Conservation (phyloP, 441 rosid species). For the Mallotus japonicus region DNA sequence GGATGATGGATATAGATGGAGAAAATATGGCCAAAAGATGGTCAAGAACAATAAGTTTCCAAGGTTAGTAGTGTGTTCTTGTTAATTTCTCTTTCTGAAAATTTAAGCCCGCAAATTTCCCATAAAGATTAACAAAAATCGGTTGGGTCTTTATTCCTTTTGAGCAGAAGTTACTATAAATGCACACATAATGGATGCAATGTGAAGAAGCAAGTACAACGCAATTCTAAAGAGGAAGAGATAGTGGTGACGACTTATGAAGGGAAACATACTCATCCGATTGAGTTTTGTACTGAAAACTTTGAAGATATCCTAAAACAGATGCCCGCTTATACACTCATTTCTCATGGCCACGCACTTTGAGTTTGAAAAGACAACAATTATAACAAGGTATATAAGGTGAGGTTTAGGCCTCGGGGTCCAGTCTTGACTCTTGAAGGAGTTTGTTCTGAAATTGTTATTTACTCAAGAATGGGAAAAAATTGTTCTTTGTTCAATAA, state of each 20-base stretch:
- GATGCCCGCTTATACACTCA: conserved; percentile 49
- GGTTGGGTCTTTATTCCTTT: background rate
- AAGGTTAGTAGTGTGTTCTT: conserved; percentile 27
- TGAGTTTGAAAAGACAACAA: background rate
- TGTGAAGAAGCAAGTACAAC: conserved; percentile 89
- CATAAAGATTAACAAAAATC: too few species aligned
- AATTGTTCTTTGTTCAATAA: too few species aligned
- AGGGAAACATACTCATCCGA: conserved; percentile 63
- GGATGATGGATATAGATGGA: conserved; percentile 50
- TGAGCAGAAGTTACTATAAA: conserved; percentile 68
- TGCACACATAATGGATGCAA: conserved; percentile 69
- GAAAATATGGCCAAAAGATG: conserved; percentile 54
- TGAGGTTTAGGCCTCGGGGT: background rate
- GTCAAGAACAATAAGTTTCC: conserved; percentile 52
- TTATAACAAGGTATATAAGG: too few species aligned
- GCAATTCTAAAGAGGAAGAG: conserved; percentile 53
- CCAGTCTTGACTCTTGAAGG: background rate
- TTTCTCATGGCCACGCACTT: conserved; percentile 17
- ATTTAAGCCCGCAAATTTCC: too few species aligned
- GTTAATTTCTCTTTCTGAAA: background rate
- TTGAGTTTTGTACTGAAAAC: conserved; percentile 46
- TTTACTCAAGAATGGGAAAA: too few species aligned
- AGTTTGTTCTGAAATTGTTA: too few species aligned
- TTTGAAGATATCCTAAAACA: conserved; percentile 65
- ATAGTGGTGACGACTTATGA: conserved; percentile 74